Evolutionary conservation across 192 early-diverging fungal genomes (phyloP).

Genomic region (Coemansia reversa): DNA sequence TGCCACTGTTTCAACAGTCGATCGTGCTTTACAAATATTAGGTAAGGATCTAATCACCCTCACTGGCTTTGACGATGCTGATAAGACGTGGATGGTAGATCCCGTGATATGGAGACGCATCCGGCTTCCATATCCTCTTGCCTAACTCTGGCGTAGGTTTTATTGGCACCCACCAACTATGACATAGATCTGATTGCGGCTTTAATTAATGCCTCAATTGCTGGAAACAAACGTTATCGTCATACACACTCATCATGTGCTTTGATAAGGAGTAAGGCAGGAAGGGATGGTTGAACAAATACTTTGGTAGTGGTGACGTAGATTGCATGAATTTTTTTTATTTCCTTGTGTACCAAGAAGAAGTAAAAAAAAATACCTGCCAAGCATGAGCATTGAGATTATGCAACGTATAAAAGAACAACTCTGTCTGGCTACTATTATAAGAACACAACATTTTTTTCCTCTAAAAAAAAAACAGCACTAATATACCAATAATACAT

Average conservation of each 20-base stretch:
- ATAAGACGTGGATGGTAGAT: too few species aligned
- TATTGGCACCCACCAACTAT: not conserved
- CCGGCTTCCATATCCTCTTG: not conserved
- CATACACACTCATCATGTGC: not conserved
- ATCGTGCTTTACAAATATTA: not conserved
- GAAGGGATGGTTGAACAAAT: not conserved
- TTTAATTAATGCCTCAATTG: not conserved
- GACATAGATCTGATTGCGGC: not conserved
- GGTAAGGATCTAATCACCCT: not conserved
- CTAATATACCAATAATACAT: not conserved
- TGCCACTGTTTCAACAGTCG: not conserved
- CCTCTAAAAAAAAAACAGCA: too few species aligned
- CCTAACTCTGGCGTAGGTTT: too few species aligned
- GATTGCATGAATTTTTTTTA: not conserved
- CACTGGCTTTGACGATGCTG: too few species aligned
- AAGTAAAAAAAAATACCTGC: too few species aligned
- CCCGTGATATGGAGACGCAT: too few species aligned
- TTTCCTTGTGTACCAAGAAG: not conserved
- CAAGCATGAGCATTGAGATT: not conserved
- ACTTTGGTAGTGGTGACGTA: not conserved
- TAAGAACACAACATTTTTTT: too few species aligned
- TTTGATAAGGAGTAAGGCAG: not conserved
- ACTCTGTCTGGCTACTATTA: not conserved
- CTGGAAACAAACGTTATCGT: not conserved
- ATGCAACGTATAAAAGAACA: not conserved